phyloP scores from a whole-genome alignment of 345 rosid genomes.

The Pugionium cornutum region DNA sequence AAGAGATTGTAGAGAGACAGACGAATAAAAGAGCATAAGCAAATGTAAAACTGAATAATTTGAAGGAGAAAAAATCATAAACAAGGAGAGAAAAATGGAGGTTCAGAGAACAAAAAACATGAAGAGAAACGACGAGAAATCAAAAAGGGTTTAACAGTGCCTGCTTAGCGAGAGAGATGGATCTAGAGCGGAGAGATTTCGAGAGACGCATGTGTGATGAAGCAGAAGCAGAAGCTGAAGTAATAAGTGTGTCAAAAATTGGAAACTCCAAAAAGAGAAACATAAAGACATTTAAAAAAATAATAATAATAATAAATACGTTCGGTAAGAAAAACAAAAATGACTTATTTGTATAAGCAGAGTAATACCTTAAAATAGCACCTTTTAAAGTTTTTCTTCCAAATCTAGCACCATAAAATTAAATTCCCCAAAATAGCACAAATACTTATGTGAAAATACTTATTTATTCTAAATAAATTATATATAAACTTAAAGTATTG shows the following conservation, averaged over 20 bases:
- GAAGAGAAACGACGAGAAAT: constrained; percentile 26
- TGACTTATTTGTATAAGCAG: neutral
- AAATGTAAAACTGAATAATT: constrained; percentile 22
- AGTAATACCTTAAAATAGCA: too few species aligned
- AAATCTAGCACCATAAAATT: too few species aligned
- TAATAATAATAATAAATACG: constrained; percentile 1
- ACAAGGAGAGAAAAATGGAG: constrained; percentile 12
- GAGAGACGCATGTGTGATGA: constrained; percentile 33
- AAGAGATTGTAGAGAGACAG: constrained; percentile 9
- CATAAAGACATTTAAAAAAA: neutral
- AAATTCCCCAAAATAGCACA: too few species aligned
- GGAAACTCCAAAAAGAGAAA: constrained; percentile 24
- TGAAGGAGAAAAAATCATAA: constrained; percentile 6
- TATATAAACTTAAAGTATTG: too few species aligned
- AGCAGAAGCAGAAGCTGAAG: constrained; percentile 20
- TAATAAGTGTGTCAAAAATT: constrained; percentile 20
- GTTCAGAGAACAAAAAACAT: neutral
- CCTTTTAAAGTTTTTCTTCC: too few species aligned
- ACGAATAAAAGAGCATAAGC: constrained; percentile 9
- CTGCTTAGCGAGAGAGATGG: constrained; percentile 35
- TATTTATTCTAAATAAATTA: too few species aligned
- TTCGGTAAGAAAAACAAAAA: neutral
- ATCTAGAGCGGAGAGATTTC: constrained; percentile 43
- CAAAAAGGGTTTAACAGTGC: constrained; percentile 39
- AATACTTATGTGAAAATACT: too few species aligned